phyloP scores from a whole-genome alignment of 164 flowering plant genomes.

The Hamamelis virginiana region DNA sequence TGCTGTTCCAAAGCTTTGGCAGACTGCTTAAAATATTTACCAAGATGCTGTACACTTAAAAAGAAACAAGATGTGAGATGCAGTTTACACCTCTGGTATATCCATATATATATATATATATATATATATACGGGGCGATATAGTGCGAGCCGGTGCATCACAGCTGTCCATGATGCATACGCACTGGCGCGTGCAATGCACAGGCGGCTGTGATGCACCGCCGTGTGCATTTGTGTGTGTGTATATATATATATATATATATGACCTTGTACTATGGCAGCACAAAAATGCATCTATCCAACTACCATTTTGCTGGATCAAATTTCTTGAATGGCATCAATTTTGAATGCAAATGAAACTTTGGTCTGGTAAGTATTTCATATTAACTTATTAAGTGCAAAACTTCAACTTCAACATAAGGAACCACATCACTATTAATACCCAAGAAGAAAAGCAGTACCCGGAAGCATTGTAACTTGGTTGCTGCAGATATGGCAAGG shows the following conservation, averaged over 20 bases:
- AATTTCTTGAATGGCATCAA: not conserved
- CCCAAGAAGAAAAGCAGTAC: conserved; percentile 33
- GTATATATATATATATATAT: too few species aligned
- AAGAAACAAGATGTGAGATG: not conserved
- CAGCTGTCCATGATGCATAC: too few species aligned
- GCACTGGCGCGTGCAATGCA: too few species aligned
- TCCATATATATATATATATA: too few species aligned
- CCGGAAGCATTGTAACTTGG: conserved; percentile 86
- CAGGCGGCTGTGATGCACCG: too few species aligned
- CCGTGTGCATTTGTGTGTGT: too few species aligned
- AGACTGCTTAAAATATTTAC: conserved; percentile 91
- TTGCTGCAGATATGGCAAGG: conserved; percentile 80
- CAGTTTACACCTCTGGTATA: not conserved
- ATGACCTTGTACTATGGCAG: not conserved
- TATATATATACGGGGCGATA: too few species aligned
- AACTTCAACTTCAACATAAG: not conserved
- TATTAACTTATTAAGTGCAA: too few species aligned
- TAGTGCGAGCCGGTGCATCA: too few species aligned
- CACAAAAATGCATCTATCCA: not conserved
- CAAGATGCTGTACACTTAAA: conserved; percentile 57
- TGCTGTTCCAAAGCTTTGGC: conserved; percentile 87
- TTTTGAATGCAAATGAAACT: not conserved
- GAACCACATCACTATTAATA: not conserved
- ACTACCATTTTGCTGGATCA: not conserved
- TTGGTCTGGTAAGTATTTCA: too few species aligned